Conservation (phyloP, 257 asterid genomes). For the Solanum arcanum region DNA sequence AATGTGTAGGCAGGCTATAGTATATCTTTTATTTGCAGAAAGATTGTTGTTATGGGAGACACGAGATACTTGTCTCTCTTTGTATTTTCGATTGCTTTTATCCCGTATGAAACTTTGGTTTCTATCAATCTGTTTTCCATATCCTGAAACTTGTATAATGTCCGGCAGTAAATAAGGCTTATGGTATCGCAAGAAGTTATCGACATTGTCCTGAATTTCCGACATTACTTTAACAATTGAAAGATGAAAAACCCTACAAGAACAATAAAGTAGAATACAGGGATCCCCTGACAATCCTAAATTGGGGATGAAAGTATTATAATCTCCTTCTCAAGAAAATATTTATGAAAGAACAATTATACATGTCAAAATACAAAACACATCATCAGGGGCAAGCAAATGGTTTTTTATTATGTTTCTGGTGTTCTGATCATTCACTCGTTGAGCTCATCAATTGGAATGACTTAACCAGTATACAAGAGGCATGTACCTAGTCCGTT, state of each 20-base stretch:
- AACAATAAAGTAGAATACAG: not conserved
- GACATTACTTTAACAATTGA: not conserved
- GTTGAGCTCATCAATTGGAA: not conserved
- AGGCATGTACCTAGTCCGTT: not conserved
- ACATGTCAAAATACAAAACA: not conserved
- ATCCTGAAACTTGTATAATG: not conserved
- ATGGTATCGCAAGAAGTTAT: not conserved
- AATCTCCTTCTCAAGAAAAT: not conserved
- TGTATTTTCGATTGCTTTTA: no score
- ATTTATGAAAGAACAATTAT: not conserved
- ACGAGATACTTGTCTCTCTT: no score
- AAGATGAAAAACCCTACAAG: not conserved
- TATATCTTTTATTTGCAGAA: no score
- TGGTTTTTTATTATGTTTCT: not conserved
- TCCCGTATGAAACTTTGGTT: no score
- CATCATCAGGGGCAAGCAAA: not conserved
- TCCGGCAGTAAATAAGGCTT: not conserved
- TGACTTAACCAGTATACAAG: not conserved
- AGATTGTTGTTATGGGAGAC: no score
- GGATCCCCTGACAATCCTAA: not conserved
- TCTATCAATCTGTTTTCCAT: not conserved
- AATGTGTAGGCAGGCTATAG: no score
- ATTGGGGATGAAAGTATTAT: not conserved
- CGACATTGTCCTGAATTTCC: not conserved
- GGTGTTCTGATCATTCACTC: not conserved